These are phyloP conservation scores for Apiospora hydei DNA, from an alignment of 2,329 filamentous ascomycete species.

Conservation along the genomic window DNA sequence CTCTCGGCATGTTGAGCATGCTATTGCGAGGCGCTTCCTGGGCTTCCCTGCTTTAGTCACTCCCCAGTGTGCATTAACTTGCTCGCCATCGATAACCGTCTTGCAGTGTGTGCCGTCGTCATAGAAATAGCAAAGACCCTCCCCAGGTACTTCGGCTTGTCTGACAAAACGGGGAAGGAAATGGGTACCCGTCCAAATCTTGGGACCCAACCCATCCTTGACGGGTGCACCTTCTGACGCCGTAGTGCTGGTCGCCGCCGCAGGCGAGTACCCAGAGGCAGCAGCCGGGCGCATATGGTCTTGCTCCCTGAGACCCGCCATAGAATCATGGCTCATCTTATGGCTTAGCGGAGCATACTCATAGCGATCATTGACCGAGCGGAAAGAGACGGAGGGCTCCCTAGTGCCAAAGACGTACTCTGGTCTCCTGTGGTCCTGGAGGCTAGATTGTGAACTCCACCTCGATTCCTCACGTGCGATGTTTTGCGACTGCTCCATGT, in stretches of 20 bases:
- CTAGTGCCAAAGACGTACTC: conserved; percentile 57
- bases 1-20: conserved; percentile 86
- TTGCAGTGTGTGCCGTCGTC: conserved; percentile 85
- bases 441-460: conserved; percentile 48
- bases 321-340: conserved; percentile 33
- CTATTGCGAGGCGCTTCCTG: conserved; percentile 87
- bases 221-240: conserved; percentile 53
- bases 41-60: conserved; percentile 94
- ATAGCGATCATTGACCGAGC: conserved; percentile 36
- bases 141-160: conserved; percentile 73
- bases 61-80: conserved; percentile 90
- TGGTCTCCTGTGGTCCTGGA: conserved; percentile 49
- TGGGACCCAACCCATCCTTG: conserved; percentile 69
- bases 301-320: conserved; percentile 36
- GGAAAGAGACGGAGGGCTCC: conserved; percentile 46
- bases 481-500: conserved; percentile 44
- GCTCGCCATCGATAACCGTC: conserved; percentile 83
- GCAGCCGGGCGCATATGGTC: conserved; percentile 34
- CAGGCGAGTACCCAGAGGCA: conserved; percentile 38
- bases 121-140: conserved; percentile 85
- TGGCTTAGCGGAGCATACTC: conserved; percentile 37
- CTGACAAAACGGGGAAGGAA: conserved; percentile 72
- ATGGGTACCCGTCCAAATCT: conserved; percentile 74
- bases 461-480: conserved; percentile 36
- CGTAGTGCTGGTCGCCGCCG: conserved; percentile 40